Percentiles rank a stretch among this genome's conserved stretches.
Conservation (phyloP, 228 moss, liverwort and hornwort species). For the Sphagnum fallax region DNA sequence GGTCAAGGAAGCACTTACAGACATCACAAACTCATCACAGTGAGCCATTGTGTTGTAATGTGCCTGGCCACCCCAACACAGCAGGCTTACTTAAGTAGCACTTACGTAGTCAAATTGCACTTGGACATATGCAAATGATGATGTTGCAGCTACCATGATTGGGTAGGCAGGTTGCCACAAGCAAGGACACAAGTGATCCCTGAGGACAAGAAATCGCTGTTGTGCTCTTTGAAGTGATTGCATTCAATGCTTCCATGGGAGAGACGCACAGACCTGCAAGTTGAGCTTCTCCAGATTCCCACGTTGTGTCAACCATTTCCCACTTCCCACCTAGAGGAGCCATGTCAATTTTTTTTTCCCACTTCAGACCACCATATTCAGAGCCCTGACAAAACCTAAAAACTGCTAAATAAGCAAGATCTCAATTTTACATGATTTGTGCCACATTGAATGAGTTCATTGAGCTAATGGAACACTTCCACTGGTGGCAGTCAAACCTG, state of each 20-base stretch:
- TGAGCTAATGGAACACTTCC: not conserved
- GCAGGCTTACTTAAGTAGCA: not conserved
- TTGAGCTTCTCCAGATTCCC: conserved; percentile 69
- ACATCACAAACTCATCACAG: conserved; percentile 87
- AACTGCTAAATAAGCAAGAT: not conserved
- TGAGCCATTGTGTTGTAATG: conserved; percentile 93
- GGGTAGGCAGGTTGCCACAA: not conserved
- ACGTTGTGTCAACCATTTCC: conserved; percentile 72
- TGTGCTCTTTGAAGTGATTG: too few relatives aligned
- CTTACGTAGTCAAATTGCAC: conserved; percentile 6
- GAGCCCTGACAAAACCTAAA: too few relatives aligned
- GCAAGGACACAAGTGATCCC: too few relatives aligned
- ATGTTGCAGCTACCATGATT: not conserved
- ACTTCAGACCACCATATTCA: too few relatives aligned
- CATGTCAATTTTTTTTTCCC: not conserved
- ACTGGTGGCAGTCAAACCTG: conserved; percentile 17
- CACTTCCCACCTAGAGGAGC: conserved; percentile 46
- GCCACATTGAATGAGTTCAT: not conserved
- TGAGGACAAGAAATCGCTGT: too few relatives aligned
- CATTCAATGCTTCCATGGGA: too few relatives aligned
- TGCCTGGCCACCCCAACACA: conserved; percentile 40
- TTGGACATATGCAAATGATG: not conserved
- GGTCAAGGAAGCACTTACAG: conserved; percentile 28
- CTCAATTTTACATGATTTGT: not conserved
- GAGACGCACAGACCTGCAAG: conserved; percentile 26